phyloP scores from a whole-genome alignment of 805 yeast species.

The Saccharomycopsis sp. region DNA sequence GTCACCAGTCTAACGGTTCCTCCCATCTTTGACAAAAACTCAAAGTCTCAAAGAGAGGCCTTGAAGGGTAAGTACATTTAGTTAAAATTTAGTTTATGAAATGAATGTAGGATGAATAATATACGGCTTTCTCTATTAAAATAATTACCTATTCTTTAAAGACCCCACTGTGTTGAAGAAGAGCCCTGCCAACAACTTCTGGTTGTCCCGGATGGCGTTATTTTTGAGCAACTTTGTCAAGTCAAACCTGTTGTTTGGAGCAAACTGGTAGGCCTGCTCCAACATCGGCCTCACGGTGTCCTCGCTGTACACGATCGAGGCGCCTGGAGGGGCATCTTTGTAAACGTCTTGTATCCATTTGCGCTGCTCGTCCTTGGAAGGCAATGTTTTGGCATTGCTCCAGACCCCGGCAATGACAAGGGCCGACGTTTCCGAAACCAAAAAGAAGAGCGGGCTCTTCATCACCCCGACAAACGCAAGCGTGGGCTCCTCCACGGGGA shows the following conservation, averaged over 20 bases:
- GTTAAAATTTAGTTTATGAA: too few relatives aligned
- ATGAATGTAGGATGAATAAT: too few relatives aligned
- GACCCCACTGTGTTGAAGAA: too few relatives aligned
- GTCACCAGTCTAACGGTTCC: conserved; percentile 45
- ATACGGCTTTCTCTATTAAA: too few relatives aligned
- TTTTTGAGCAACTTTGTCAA: too few relatives aligned
- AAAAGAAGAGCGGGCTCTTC: neutral
- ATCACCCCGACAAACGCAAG: neutral
- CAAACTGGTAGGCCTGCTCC: neutral
- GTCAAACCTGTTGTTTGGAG: neutral
- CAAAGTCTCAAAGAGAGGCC: conserved; percentile 46
- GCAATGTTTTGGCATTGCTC: conserved; percentile 35
- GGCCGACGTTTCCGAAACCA: conserved; percentile 26
- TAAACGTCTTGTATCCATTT: neutral
- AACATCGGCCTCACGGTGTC: neutral
- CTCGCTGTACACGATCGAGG: neutral
- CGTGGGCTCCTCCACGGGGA: neutral
- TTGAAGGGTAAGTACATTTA: too few relatives aligned
- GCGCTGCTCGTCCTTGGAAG: conserved; percentile 29
- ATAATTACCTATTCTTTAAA: too few relatives aligned
- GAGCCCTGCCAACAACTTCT: too few relatives aligned
- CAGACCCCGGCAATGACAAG: conserved; percentile 51
- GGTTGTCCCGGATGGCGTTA: too few relatives aligned
- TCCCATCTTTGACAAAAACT: conserved; percentile 41
- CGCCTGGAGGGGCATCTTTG: neutral